phyloP scores from a whole-genome alignment of 768 basidiomycete genomes.

The Dentipellis fragilis region DNA sequence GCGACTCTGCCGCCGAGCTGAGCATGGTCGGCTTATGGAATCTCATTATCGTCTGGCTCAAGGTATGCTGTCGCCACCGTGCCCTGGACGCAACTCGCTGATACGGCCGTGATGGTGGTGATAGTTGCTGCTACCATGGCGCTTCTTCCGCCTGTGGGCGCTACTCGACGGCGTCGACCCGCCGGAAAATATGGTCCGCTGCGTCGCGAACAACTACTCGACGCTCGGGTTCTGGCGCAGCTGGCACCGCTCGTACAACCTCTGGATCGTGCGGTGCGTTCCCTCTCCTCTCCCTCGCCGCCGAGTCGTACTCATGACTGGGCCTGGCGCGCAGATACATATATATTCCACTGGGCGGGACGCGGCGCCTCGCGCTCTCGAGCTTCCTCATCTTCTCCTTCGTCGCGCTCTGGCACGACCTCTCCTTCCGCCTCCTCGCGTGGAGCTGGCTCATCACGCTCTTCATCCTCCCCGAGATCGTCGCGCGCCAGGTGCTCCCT shows the following conservation, averaged over 20 bases:
- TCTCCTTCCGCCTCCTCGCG: slow-evolving; percentile 75
- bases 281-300: neutral
- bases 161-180: slow-evolving; percentile 81
- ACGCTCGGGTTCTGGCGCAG: slow-evolving; percentile 88
- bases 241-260: slow-evolving; percentile 95
- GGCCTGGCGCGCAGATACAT: slow-evolving; percentile 58
- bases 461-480: slow-evolving; percentile 82
- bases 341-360: slow-evolving; percentile 86
- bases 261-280: slow-evolving; percentile 80
- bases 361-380: slow-evolving; percentile 44
- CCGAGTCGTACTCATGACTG: neutral
- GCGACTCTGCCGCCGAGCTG: slow-evolving; percentile 68
- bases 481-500: slow-evolving; percentile 51
- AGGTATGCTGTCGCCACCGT: slow-evolving; percentile 42
- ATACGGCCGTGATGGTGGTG: neutral
- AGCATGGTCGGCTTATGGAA: slow-evolving; percentile 97
- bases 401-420: slow-evolving; percentile 95
- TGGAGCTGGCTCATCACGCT: slow-evolving; percentile 96
- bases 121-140: slow-evolving; percentile 89
- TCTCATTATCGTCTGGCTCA: slow-evolving; percentile 90
- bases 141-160: slow-evolving; percentile 95
- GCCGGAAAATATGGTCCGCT: slow-evolving; percentile 98
- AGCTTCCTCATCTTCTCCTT: slow-evolving; percentile 85
- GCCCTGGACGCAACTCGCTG: neutral
- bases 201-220: slow-evolving; percentile 96